These are phyloP conservation scores for Spinacia oleracea DNA, from an alignment of 179 eudicot species.

Conservation along the genomic window DNA sequence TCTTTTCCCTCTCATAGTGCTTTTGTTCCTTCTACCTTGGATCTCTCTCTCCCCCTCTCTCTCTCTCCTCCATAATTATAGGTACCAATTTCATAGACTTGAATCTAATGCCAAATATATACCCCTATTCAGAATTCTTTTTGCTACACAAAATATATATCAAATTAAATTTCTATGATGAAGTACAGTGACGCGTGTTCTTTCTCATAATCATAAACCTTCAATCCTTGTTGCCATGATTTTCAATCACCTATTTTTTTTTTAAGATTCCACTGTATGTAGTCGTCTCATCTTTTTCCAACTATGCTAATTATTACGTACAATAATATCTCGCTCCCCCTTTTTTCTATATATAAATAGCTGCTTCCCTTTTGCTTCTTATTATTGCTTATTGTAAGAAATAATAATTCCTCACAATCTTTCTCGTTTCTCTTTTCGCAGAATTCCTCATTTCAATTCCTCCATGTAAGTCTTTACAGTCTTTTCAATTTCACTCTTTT, in stretches of 20 bases:
- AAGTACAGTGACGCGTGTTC: conserved; percentile 28
- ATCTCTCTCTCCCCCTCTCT: not conserved
- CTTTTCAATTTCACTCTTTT: too few relatives aligned
- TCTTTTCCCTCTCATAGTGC: conserved; percentile 10
- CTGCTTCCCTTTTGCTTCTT: not conserved
- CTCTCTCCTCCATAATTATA: conserved; percentile 10
- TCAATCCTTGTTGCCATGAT: conserved; percentile 7
- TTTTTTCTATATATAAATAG: not conserved
- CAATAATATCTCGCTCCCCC: not conserved
- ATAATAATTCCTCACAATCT: too few relatives aligned
- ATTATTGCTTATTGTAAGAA: too few relatives aligned
- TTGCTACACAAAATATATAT: not conserved
- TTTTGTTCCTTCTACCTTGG: not conserved
- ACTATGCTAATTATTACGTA: not conserved
- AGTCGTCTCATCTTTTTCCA: not conserved
- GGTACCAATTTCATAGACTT: not conserved
- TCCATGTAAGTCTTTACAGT: too few relatives aligned
- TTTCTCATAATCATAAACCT: conserved; percentile 22
- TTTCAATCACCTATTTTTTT: not conserved
- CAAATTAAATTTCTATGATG: conserved; percentile 11
- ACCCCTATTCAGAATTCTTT: too few relatives aligned
- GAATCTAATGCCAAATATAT: not conserved
- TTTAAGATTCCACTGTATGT: not conserved
- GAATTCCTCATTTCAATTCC: too few relatives aligned
- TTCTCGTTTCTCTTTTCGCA: too few relatives aligned